Evolutionary conservation across 192 early-diverging fungal species (phyloP).

Genomic region (Coemansia sp.): DNA sequence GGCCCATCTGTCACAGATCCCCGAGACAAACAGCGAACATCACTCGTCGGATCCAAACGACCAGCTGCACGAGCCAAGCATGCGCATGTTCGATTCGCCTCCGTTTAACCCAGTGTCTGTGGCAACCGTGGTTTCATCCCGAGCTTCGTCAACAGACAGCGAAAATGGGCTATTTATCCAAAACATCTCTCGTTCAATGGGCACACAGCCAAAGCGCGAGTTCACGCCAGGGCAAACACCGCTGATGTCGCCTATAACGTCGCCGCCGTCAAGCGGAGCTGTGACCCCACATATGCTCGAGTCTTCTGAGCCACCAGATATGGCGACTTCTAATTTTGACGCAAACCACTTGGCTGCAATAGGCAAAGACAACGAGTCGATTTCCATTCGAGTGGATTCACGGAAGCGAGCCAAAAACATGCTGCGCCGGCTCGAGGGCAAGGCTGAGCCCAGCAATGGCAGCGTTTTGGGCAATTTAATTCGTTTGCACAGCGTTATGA

Average conservation of each 20-base stretch:
- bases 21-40: neutral
- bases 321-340: constrained; percentile 35
- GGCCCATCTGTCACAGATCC: neutral
- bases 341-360: constrained; percentile 30
- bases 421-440: constrained; percentile 24
- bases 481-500: constrained; percentile 17
- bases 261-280: neutral
- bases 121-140: constrained; percentile 8
- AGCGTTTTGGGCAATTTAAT: constrained; percentile 29
- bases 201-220: neutral
- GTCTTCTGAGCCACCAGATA: neutral
- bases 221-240: neutral
- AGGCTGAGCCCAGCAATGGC: constrained; percentile 7
- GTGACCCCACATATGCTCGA: constrained; percentile 1
- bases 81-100: constrained; percentile 10
- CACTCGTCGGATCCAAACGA: neutral
- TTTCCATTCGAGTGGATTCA: constrained; percentile 26
- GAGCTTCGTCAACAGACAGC: neutral
- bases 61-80: neutral
- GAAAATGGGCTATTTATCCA: constrained; percentile 9
- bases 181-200: neutral
- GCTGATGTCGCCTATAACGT: neutral
- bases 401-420: constrained; percentile 27
- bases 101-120: constrained; percentile 13
- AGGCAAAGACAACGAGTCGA: constrained; percentile 24